A percentile compares a stretch with the other conserved stretches of the same genome.
Evolutionary conservation across 2,329 filamentous ascomycete species (phyloP).

Genomic region (Paraphaeosphaeria minitans): DNA sequence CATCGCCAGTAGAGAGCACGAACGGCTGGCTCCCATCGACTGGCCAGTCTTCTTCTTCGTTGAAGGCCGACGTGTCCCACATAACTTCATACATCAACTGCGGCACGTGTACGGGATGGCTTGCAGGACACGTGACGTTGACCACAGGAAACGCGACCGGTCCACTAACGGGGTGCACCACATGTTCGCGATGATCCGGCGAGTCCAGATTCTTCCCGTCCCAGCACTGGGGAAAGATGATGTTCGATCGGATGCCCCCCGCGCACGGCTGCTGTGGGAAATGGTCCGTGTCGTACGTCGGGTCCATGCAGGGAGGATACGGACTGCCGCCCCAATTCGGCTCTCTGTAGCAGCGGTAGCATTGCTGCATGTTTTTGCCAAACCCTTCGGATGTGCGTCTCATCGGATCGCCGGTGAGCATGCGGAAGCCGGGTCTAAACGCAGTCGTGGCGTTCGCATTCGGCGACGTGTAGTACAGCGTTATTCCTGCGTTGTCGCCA

Average conservation of each 20-base stretch:
- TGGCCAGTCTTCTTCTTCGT: conserved; percentile 30
- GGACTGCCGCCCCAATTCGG: conserved; percentile 24
- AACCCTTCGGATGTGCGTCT: conserved; percentile 22
- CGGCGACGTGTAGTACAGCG: conserved; percentile 26
- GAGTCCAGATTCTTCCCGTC: conserved; percentile 58
- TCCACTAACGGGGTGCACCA: conserved; percentile 11
- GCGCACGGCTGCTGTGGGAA: conserved; percentile 31
- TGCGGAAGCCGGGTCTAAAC: conserved; percentile 29
- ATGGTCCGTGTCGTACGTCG: conserved; percentile 40
- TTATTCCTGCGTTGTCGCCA: conserved; percentile 26
- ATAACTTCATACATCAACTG: conserved; percentile 40
- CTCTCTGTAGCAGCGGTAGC: conserved; percentile 24
- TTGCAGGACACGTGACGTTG: conserved; percentile 26
- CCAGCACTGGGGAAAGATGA: conserved; percentile 65
- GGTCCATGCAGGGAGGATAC: conserved; percentile 25
- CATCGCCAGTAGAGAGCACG: conserved; percentile 32
- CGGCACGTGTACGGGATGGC: conserved; percentile 38
- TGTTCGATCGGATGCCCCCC: conserved; percentile 40
- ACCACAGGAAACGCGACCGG: conserved; percentile 7
- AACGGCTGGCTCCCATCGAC: conserved; percentile 33
- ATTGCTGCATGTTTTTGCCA: conserved; percentile 26
- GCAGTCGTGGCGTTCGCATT: conserved; percentile 22
- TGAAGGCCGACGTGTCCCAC: conserved; percentile 37
- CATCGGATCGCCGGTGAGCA: conserved; percentile 26
- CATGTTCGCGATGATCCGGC: conserved; percentile 60